A percentile compares a stretch with the other conserved stretches of the same genome.
phyloP scores from a whole-genome alignment of 2,329 filamentous ascomycete species.

The Cadophora malorum region DNA sequence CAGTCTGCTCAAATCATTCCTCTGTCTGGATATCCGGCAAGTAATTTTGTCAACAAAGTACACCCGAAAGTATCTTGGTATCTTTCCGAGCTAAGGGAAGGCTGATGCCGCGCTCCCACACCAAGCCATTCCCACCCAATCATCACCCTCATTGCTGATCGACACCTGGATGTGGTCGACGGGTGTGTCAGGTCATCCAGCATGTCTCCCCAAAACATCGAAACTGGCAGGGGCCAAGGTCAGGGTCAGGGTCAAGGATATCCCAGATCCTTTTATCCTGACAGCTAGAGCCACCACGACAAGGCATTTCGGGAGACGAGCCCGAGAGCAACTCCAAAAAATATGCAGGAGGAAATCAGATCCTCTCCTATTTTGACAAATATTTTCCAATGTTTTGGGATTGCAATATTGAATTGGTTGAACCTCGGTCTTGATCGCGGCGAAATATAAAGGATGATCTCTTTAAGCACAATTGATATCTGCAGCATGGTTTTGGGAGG shows the following conservation, averaged over 20 bases:
- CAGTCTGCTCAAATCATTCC: background rate
- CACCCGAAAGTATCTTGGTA: background rate
- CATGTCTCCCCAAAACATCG: background rate
- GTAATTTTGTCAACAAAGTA: background rate
- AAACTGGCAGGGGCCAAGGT: background rate
- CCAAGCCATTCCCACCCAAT: background rate
- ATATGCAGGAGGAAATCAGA: background rate
- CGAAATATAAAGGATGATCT: background rate
- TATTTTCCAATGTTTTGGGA: background rate
- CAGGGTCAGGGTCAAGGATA: background rate
- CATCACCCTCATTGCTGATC: conserved; percentile 6
- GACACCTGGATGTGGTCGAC: conserved; percentile 24
- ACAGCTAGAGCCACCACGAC: conserved; percentile 4
- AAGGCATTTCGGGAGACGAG: conserved; percentile 10
- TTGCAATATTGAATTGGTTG: background rate
- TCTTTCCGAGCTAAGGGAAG: conserved; percentile 1
- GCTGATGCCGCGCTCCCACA: conserved; percentile 2
- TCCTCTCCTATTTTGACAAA: background rate
- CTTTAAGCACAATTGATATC: background rate
- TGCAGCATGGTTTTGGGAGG: background rate
- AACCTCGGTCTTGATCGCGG: background rate
- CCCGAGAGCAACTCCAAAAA: conserved; percentile 8
- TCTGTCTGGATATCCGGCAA: background rate
- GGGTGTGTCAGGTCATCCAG: conserved; percentile 21
- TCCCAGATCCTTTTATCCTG: background rate